A percentile compares a stretch with the other conserved stretches of the same genome.
phyloP scores from a whole-genome alignment of 495 filamentous ascomycete species.

The Penicillium mononematosum region DNA sequence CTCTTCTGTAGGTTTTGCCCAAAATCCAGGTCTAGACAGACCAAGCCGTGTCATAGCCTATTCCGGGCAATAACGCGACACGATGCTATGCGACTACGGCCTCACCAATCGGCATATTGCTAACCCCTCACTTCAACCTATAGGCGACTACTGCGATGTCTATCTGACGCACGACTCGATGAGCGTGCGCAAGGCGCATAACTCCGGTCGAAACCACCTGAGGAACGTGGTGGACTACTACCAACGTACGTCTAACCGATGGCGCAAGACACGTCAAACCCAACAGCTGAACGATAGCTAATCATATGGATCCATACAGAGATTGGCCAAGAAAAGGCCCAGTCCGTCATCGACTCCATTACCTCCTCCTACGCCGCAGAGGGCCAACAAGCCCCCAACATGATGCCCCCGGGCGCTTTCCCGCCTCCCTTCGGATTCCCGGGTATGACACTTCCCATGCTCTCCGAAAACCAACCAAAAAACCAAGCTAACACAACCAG shows the following conservation, averaged over 20 bases:
- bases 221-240: conserved; percentile 99
- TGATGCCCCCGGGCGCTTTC: conserved; percentile 52
- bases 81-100: conserved; percentile 3
- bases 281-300: conserved; percentile 1
- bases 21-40: background rate
- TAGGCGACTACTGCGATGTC: conserved; percentile 99
- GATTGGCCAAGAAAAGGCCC: conserved; percentile 97
- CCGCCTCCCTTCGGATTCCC: conserved; percentile 58
- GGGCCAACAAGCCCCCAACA: conserved; percentile 78
- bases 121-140: conserved; percentile 24
- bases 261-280: conserved; percentile 2
- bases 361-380: conserved; percentile 92
- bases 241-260: conserved; percentile 63
- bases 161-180: conserved; percentile 99
- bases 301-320: conserved; percentile 49
- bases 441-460: conserved; percentile 37
- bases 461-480: conserved; percentile 3
- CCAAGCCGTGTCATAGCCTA: conserved; percentile 10
- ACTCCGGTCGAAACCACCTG: conserved; percentile 91
- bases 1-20: conserved; percentile 65
- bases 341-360: conserved; percentile 96
- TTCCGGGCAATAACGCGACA: conserved; percentile 14
- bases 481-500: conserved; percentile 26
- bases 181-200: conserved; percentile 98
- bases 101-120: conserved; percentile 2